Conservation (phyloP, 768 basidiomycete species). For the Saitozyma podzolica region DNA sequence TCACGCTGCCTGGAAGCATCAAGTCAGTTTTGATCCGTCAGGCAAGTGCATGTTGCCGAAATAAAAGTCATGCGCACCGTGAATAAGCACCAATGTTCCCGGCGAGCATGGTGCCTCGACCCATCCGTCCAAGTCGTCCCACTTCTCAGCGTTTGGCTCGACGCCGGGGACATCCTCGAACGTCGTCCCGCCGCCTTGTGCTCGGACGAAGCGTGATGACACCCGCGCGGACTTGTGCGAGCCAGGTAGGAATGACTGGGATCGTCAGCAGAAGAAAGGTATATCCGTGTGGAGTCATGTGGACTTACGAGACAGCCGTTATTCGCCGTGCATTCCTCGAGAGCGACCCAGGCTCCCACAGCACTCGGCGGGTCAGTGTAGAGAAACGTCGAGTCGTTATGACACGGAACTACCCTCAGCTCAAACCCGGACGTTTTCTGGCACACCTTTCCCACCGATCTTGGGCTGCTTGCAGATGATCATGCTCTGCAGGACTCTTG, state of each 20-base stretch:
- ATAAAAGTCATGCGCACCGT: conserved; percentile 60
- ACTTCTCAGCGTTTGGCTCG: conserved; percentile 40
- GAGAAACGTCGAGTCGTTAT: conserved; percentile 83
- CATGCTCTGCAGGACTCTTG: conserved; percentile 87
- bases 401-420: conserved; percentile 67
- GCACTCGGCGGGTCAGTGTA: conserved; percentile 91
- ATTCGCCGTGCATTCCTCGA: conserved; percentile 74
- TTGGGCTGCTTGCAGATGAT: conserved; percentile 90
- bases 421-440: not conserved
- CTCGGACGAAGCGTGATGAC: conserved; percentile 80
- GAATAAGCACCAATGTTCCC: conserved; percentile 92
- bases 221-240: conserved; percentile 76
- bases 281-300: not conserved
- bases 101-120: conserved; percentile 35
- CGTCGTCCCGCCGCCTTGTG: conserved; percentile 67
- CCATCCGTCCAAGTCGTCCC: conserved; percentile 48
- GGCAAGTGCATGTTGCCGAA: not conserved
- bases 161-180: conserved; percentile 65
- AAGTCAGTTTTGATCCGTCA: not conserved
- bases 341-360: conserved; percentile 93
- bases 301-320: conserved; percentile 51
- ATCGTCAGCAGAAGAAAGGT: conserved; percentile 1
- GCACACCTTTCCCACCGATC: conserved; percentile 85
- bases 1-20: conserved; percentile 57
- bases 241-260: conserved; percentile 62